Base-by-base conservation (phyloP, 2,329 filamentous ascomycete genomes). In the Fusarium coicis region DNA sequence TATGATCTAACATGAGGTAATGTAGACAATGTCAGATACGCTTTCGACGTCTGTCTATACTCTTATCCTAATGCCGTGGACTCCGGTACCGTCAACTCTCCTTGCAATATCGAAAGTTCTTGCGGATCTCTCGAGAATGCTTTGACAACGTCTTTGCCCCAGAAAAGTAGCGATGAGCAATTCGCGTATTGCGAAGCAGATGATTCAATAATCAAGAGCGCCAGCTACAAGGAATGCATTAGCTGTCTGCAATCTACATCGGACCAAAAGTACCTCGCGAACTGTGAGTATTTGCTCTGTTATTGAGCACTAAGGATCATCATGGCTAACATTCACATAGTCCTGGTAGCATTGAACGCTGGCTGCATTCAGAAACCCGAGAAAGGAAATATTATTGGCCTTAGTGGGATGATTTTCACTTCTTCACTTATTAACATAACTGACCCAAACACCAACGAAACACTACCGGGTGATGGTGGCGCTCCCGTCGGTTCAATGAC, bases 11-110 rank as follows among this genome's bases (percentile, higher is more conserved):
- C 15, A 36, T 36, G 34, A 36, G 34, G 32, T 34, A 14, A 34
- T 34, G 34, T 15, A 39, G 37, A 39, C 19, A 89, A 88, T 52
- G 40, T 88, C 1, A 82, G 87, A 42, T 88, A 85, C 52, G 77
- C 86, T 0, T 78, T 88, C 8, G 83, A 85, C 36, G 82, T 84
- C 1, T 89, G 87, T 57, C 77, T 88, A 3, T 89, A 81, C 42
- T 75, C 76, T 8, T 69, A 74, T n/a, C 78, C 77, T 28, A 74
- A 81, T 4, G 81, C 80, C 4, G 81, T 81, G 0, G 72, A 77
- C 1, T 72, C 77, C 1, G 77, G 79, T 1, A 78, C 78, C 4
- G 73, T 77, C 23, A 78, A 83, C 42, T 84, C 85, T 0, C 83
- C 85, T 0, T 89, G 87, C 63, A 77, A 84, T 50, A 81, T 84